Evolutionary conservation across 768 basidiomycete species (phyloP).

Genomic region (Mycena galopus): DNA sequence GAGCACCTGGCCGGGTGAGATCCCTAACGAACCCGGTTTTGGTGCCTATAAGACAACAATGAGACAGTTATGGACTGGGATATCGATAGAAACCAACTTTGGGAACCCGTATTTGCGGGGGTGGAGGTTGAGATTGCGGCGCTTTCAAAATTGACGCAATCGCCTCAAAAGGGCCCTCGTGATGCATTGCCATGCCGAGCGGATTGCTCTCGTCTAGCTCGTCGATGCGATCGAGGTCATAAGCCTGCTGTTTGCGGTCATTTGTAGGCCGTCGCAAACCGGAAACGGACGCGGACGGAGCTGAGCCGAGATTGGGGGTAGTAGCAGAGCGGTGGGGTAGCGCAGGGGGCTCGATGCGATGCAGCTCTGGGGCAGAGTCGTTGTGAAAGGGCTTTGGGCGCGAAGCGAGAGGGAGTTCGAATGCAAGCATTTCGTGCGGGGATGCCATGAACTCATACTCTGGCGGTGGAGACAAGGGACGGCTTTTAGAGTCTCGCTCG

Average conservation of each 20-base stretch:
- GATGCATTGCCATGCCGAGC: constrained; percentile 72
- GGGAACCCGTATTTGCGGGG: constrained; percentile 28
- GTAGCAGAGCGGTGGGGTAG: constrained; percentile 30
- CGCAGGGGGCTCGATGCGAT: constrained; percentile 25
- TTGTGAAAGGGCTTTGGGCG: constrained; percentile 15
- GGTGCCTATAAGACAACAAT: constrained; percentile 22
- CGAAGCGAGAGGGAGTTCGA: background rate
- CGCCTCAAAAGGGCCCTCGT: constrained; percentile 83
- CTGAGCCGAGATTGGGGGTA: constrained; percentile 15
- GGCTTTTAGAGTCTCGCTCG: background rate
- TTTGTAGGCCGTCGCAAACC: constrained; percentile 1
- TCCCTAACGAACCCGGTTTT: constrained; percentile 57
- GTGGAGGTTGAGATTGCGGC: constrained; percentile 35
- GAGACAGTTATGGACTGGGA: constrained; percentile 1
- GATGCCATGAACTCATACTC: constrained; percentile 26
- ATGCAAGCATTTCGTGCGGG: background rate
- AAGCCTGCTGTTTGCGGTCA: constrained; percentile 14
- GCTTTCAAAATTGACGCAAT: constrained; percentile 51
- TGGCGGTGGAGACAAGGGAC: constrained; percentile 33
- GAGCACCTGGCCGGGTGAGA: constrained; percentile 69
- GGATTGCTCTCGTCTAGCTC: constrained; percentile 85
- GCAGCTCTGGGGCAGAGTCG: constrained; percentile 34
- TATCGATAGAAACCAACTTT: constrained; percentile 19
- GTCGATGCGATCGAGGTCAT: constrained; percentile 77
- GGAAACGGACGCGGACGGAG: background rate